phyloP scores from a whole-genome alignment of 2,329 filamentous ascomycete genomes.

The Apiospora sp. region DNA sequence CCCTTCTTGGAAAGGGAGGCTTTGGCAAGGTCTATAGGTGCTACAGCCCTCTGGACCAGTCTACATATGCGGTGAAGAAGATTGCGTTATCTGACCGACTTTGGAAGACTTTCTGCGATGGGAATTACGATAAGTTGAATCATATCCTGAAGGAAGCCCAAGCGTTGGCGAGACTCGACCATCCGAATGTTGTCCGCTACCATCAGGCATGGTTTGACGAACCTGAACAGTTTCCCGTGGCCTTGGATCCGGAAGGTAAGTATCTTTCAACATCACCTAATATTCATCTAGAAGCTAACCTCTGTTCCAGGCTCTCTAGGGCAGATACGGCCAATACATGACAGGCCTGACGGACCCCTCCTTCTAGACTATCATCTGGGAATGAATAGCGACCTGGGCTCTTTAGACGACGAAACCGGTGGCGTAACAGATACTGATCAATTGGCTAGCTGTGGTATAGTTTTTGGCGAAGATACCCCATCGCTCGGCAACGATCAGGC shows the following conservation, averaged over 20 bases:
- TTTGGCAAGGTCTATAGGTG: conserved; percentile 44
- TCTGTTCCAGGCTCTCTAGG: background rate
- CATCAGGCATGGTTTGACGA: conserved; percentile 44
- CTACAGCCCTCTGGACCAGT: conserved; percentile 40
- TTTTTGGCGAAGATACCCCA: conserved; percentile 36
- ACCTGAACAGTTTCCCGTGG: conserved; percentile 30
- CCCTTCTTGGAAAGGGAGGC: conserved; percentile 42
- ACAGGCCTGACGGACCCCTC: background rate
- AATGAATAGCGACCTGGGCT: conserved; percentile 32
- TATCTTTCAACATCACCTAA: conserved; percentile 32
- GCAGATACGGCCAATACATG: background rate
- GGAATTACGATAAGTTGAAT: conserved; percentile 39
- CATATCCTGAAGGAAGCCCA: conserved; percentile 43
- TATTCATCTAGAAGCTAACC: background rate
- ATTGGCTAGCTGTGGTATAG: conserved; percentile 30
- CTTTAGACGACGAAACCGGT: conserved; percentile 24
- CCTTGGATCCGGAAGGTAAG: conserved; percentile 51
- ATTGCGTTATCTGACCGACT: conserved; percentile 40
- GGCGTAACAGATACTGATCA: background rate
- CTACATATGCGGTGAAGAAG: conserved; percentile 44
- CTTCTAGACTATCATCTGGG: background rate
- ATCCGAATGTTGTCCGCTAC: conserved; percentile 44
- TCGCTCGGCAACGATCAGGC: conserved; percentile 22
- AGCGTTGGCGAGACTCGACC: conserved; percentile 42
- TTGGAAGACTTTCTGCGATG: conserved; percentile 39